These are phyloP conservation scores for Xylariomycetidae sp. DNA, from an alignment of 2,329 filamentous ascomycete species.

Conservation along the genomic window DNA sequence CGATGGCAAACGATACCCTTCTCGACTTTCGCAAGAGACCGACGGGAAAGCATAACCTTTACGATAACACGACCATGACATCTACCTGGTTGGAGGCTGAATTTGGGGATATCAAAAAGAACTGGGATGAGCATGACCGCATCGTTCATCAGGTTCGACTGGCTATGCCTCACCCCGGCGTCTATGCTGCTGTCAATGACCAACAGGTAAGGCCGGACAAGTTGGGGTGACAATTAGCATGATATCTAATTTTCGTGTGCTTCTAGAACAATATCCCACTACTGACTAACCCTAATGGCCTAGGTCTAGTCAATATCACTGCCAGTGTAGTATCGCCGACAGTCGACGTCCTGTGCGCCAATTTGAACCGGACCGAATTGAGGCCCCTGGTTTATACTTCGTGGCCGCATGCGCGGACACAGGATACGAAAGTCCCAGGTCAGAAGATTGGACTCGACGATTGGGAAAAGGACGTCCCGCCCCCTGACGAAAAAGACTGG, in stretches of 20 bases:
- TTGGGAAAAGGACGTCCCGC: background rate
- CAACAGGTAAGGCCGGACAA: too few relatives aligned
- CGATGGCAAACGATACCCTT: background rate
- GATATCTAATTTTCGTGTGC: too few relatives aligned
- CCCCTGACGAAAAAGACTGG: background rate
- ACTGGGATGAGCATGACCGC: background rate
- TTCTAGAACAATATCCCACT: background rate
- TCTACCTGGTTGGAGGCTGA: background rate
- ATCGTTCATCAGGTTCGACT: background rate
- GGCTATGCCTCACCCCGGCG: background rate
- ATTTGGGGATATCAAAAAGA: background rate
- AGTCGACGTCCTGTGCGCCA: background rate
- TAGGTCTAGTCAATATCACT: background rate
- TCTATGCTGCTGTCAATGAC: background rate
- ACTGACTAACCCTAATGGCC: background rate
- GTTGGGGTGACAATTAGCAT: too few relatives aligned
- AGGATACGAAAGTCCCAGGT: background rate
- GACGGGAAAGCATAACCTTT: background rate
- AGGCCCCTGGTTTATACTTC: background rate
- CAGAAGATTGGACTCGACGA: background rate
- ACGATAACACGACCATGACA: background rate
- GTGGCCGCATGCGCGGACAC: background rate
- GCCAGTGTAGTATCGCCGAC: background rate
- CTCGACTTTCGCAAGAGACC: background rate
- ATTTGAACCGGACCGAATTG: background rate